Base-by-base conservation (phyloP, 495 filamentous ascomycete species). In the Xylaria intraflava region DNA sequence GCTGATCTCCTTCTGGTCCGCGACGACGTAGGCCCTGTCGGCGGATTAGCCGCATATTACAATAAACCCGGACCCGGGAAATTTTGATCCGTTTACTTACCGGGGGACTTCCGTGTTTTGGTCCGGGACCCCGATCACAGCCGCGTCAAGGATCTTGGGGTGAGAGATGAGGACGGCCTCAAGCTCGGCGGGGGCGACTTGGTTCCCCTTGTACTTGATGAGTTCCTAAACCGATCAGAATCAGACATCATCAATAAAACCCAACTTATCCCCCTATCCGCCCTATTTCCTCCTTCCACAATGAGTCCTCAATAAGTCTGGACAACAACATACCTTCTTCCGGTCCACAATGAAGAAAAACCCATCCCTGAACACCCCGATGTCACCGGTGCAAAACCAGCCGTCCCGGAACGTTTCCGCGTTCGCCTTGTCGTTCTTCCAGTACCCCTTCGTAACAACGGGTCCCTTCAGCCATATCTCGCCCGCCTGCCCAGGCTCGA, bases 161-260 rank as follows among this genome's bases (percentile, higher is more conserved):
- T 91, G 87, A 12, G 77, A 73, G 3, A 84, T 63, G n/a, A 94
- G 70, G 19, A 88, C 39, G 8, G 52, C 52, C 9, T 55, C 52
- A 2, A 55, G 52, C 59, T 95, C 89, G 14, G 89, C 89, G 3
- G 89, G 89, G 2, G 89, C 89, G 24, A 95, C 89, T 85, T 95
- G 89, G 35, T 85, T 71, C 43, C 86, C 89, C 85, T 90, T 55
- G 20, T 48, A 48, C 16, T 72, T 72, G 56, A 70, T 70, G 39
- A 70, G 64, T 55, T 72, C 68, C 51, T 67, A 46, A 36, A 30
- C 46, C 9, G 38, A 30, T 16, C 14, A 31, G 17, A 19, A 10
- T 45, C 19, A 46, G 23, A 17, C n/a, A 38, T 38, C n/a, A 38
- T 17, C 35, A 38, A 33, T n/a, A n/a, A 29, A 9, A 29, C 9